Evolutionary conservation across 176 grass and related monocot genomes (phyloP), one percentile per base, ranked within the genome.

Genomic region (Canna indica): DNA sequence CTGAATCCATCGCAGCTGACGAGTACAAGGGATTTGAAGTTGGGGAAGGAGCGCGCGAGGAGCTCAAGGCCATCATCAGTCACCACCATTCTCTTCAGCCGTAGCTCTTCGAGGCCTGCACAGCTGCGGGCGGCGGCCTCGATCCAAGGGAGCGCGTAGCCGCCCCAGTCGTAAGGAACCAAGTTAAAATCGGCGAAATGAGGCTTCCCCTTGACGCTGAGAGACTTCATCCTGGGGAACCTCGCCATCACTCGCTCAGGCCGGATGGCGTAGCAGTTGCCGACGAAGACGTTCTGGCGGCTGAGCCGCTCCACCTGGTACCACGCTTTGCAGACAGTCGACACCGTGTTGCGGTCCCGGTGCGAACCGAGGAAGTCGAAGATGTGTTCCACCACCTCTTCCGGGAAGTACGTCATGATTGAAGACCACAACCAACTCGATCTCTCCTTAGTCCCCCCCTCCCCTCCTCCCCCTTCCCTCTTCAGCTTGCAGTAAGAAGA

Each of bases 381-480:
- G 41, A 95, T 95, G 91, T 87, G 84, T 71, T 95, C 84, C 73
- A 90, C 85, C 68, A 95, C 91, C 75, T 95, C 91, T 64, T 95
- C 84, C 0, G 91, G 87, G 35, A 95, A 95, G 80, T 95, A 90
- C 36, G 83, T 86, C 90, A 95, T 95, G 64, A 65, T 18, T n/a
- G 16, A 68, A 28, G 38, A 69, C 67, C 35, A 34, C 46, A 30
- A 24, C 69, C 18, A 22, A 54, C 16, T 32, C 42, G 42, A 65
- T 26, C 28, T 27, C 30, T 70, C 58, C 60, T 17, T 73, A 22
- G 46, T 78, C 74, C 64, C 70, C 74, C 78, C 79, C 72, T 0
- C 31, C 12, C 46, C 72, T 14, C 70, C n/a, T 20, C 20, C 10
- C 22, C 50, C 50, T n/a, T 54, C 3, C 20, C 22, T 18, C 5